Conservation (phyloP, 1,139 yeast species). For the Yamadazyma dendronema region DNA sequence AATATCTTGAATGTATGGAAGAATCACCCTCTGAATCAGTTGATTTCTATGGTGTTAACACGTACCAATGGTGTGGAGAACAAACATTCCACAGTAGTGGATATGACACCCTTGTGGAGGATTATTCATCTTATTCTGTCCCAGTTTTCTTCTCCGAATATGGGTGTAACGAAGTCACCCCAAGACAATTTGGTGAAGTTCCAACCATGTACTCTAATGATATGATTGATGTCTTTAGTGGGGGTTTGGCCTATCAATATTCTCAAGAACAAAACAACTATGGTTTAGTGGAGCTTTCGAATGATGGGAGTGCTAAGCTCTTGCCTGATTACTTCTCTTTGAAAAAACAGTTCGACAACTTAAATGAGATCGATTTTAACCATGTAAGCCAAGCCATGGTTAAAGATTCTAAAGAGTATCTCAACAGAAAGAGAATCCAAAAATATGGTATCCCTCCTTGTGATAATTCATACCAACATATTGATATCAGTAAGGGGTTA, state of each 20-base stretch:
- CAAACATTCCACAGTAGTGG: conserved; percentile 84
- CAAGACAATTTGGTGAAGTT: conserved; percentile 81
- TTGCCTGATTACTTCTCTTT: conserved; percentile 55
- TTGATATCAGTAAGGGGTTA: conserved; percentile 48
- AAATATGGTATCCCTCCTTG: conserved; percentile 37
- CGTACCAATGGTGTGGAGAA: conserved; percentile 97
- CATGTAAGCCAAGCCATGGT: conserved; percentile 26
- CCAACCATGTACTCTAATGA: conserved; percentile 64
- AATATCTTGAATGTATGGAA: conserved; percentile 75
- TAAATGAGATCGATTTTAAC: conserved; percentile 26
- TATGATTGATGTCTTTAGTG: conserved; percentile 82
- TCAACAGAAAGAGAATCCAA: conserved; percentile 23
- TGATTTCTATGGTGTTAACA: conserved; percentile 93
- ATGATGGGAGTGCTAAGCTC: conserved; percentile 54
- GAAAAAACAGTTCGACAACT: conserved; percentile 43
- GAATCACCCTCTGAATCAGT: conserved; percentile 59
- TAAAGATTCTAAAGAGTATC: conserved; percentile 25
- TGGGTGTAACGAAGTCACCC: conserved; percentile 85
- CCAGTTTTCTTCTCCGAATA: conserved; percentile 91
- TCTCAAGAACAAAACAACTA: conserved; percentile 86
- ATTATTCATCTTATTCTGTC: conserved; percentile 62
- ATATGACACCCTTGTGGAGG: conserved; percentile 68
- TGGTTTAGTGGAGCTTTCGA: conserved; percentile 70
- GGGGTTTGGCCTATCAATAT: conserved; percentile 91
- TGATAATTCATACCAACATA: conserved; percentile 45